Evolutionary conservation across 2,329 filamentous ascomycete genomes (phyloP).

Genomic region (Fusarium cicatricum): DNA sequence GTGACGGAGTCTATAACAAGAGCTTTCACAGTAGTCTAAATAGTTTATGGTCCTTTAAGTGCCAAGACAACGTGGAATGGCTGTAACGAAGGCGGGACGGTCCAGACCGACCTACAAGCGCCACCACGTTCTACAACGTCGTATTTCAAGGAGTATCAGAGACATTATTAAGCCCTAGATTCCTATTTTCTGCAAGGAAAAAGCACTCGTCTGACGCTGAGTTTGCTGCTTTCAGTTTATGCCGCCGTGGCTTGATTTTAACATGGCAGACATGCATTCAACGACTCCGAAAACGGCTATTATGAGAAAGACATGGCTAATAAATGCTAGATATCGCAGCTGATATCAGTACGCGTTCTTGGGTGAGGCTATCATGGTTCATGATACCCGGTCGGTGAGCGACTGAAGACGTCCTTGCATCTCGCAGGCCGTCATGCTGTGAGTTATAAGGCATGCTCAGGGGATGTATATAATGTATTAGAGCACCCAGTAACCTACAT

Average conservation of each 20-base stretch:
- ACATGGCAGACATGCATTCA: not conserved
- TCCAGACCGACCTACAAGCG: slow-evolving; percentile 10
- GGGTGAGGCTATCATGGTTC: too few relatives aligned
- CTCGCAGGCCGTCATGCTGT: not conserved
- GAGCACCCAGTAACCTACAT: too few relatives aligned
- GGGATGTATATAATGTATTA: too few relatives aligned
- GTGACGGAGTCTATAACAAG: not conserved
- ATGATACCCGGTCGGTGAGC: too few relatives aligned
- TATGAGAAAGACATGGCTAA: not conserved
- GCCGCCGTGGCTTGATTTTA: slow-evolving; percentile 1
- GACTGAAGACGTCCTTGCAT: not conserved
- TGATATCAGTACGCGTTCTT: not conserved
- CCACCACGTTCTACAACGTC: slow-evolving; percentile 12
- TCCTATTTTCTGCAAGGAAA: not conserved
- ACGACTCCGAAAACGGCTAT: not conserved
- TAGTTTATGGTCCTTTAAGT: not conserved
- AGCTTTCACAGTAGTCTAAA: not conserved
- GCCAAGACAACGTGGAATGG: slow-evolving; percentile 21
- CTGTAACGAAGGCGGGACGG: not conserved
- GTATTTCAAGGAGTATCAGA: slow-evolving; percentile 29
- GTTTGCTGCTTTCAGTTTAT: not conserved
- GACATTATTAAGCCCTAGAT: slow-evolving; percentile 1
- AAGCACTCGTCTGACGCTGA: not conserved
- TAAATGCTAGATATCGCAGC: not conserved
- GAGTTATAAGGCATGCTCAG: too few relatives aligned